Percentiles rank a stretch among this genome's conserved stretches.
Evolutionary conservation across 2,329 filamentous ascomycete genomes (phyloP).

Genomic region (Ophiostoma himal-ulmi): DNA sequence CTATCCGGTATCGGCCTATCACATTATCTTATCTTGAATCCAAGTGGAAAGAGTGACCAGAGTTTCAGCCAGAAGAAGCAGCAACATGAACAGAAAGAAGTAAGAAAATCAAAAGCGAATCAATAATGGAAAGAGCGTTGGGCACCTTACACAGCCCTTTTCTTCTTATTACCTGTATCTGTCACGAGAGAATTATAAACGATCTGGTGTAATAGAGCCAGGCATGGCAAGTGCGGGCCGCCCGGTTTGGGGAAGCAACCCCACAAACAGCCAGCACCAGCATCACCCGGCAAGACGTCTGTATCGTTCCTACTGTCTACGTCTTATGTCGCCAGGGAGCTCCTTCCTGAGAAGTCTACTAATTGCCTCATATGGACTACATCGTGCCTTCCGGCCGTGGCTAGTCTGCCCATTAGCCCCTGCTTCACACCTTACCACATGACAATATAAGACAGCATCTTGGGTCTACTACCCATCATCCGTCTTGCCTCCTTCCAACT

Average conservation of each 20-base stretch:
- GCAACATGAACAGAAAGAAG: neutral
- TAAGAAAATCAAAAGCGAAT: neutral
- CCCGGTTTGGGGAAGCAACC: neutral
- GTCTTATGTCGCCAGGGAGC: neutral
- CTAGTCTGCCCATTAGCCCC: neutral
- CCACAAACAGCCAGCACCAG: neutral
- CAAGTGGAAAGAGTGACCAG: neutral
- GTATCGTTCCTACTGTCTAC: neutral
- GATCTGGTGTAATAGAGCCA: neutral
- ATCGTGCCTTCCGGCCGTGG: conserved; percentile 11
- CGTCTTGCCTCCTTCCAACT: neutral
- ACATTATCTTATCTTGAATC: neutral
- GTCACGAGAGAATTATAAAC: conserved; percentile 2
- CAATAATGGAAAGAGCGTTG: neutral
- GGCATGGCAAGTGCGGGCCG: conserved; percentile 16
- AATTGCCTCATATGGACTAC: conserved; percentile 21
- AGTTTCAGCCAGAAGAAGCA: neutral
- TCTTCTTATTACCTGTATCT: neutral
- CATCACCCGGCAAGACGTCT: neutral
- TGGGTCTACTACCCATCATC: neutral
- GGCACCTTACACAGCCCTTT: neutral
- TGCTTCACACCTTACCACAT: neutral
- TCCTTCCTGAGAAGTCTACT: conserved; percentile 7
- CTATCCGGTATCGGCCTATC: neutral
- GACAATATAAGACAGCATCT: neutral